A percentile compares a stretch with the other conserved stretches of the same genome.
Conservation (phyloP, 768 basidiomycete genomes). For the Polyporus arcularius region DNA sequence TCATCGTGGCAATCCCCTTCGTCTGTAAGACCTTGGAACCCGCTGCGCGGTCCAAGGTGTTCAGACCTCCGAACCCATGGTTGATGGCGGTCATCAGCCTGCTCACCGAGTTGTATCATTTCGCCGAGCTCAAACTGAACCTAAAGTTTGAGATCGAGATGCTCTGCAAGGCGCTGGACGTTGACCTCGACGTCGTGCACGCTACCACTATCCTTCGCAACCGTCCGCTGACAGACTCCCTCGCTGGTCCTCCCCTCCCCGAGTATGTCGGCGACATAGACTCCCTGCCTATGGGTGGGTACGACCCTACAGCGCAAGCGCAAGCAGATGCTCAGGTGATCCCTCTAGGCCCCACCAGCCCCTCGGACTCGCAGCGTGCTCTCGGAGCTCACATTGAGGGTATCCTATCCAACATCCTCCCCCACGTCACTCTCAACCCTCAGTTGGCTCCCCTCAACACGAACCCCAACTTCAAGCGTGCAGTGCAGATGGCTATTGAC, state of each 20-base stretch:
- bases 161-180: constrained; percentile 86
- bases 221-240: constrained; percentile 62
- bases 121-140: constrained; percentile 93
- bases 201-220: constrained; percentile 81
- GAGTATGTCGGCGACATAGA: constrained; percentile 84
- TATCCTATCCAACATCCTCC: constrained; percentile 69
- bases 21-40: constrained; percentile 96
- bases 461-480: constrained; percentile 86
- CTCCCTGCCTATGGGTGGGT: constrained; percentile 72
- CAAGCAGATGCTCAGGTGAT: constrained; percentile 63
- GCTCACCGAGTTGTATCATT: constrained; percentile 95
- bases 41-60: constrained; percentile 86
- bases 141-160: constrained; percentile 99
- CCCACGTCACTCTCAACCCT: constrained; percentile 74
- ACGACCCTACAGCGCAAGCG: constrained; percentile 52
- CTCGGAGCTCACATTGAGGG: constrained; percentile 80
- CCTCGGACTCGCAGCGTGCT: constrained; percentile 65
- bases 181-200: constrained; percentile 84
- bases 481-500: constrained; percentile 88
- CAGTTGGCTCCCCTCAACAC: constrained; percentile 73
- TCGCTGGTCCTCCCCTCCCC: constrained; percentile 63
- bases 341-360: constrained; percentile 57
- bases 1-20: constrained; percentile 95
- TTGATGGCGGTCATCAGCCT: constrained; percentile 93
- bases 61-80: constrained; percentile 98